These are phyloP conservation scores for Pascua sp. DNA, from an alignment of 1,284 basidiomycete genomes.

Conservation along the genomic window DNA sequence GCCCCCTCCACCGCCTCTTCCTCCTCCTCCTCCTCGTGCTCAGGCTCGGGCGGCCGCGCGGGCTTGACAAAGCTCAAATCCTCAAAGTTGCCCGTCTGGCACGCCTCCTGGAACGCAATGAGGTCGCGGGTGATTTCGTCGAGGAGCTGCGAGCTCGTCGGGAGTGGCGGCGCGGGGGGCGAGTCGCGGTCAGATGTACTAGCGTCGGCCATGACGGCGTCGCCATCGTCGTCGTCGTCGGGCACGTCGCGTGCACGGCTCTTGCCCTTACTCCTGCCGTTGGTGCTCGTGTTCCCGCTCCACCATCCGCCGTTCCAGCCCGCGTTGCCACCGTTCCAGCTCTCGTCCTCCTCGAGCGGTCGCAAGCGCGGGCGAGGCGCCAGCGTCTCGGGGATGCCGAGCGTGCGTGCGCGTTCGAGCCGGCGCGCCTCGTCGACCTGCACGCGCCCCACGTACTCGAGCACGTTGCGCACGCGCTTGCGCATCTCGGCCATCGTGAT, in stretches of 20 bases:
- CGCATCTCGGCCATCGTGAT: conserved; percentile 96
- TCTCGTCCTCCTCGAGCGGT: conserved; percentile 9
- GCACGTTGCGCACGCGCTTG: conserved; percentile 83
- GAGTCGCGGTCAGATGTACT: too few species aligned
- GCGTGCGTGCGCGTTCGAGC: conserved; percentile 62
- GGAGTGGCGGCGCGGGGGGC: conserved; percentile 7
- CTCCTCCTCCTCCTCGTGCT: conserved; percentile 13
- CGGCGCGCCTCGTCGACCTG: conserved; percentile 73
- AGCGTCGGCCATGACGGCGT: background rate
- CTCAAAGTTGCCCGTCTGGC: conserved; percentile 56
- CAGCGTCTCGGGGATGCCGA: conserved; percentile 51
- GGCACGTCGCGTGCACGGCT: conserved; percentile 2
- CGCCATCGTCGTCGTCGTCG: background rate
- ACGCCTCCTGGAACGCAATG: conserved; percentile 79
- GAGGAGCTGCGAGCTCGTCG: conserved; percentile 69
- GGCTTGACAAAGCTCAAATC: conserved; percentile 24
- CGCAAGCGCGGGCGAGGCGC: conserved; percentile 10
- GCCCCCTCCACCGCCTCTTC: conserved; percentile 11
- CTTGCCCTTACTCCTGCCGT: conserved; percentile 6
- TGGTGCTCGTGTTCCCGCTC: background rate
- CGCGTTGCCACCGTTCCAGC: background rate
- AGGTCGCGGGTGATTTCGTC: conserved; percentile 83
- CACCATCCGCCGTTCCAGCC: too few species aligned
- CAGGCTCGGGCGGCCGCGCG: conserved; percentile 5
- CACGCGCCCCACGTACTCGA: conserved; percentile 70